These are phyloP conservation scores for Misopates orontium DNA, from an alignment of 257 asterid genomes.

Conservation along the genomic window DNA sequence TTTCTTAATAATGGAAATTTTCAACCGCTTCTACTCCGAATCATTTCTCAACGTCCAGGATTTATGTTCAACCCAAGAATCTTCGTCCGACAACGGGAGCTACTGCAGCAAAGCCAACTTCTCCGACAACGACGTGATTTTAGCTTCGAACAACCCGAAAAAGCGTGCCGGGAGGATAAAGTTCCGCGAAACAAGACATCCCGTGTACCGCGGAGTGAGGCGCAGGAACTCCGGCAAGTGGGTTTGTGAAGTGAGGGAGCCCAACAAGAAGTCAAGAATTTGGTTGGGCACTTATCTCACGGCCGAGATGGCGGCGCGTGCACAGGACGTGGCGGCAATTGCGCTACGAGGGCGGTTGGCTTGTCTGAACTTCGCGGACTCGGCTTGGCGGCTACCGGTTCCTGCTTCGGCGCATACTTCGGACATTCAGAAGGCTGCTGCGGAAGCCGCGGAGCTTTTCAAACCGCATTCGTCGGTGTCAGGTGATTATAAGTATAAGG, in stretches of 20 bases:
- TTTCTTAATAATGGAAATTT: conserved; percentile 23
- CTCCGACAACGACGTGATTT: conserved; percentile 30
- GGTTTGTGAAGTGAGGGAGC: conserved; percentile 75
- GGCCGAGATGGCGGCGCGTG: conserved; percentile 51
- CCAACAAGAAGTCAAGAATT: conserved; percentile 64
- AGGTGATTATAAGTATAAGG: too few relatives aligned
- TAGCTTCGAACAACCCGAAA: conserved; percentile 68
- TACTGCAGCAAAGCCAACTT: too few relatives aligned
- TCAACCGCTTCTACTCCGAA: conserved; percentile 25
- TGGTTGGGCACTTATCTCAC: conserved; percentile 80
- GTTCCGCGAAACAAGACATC: conserved; percentile 72
- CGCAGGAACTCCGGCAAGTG: conserved; percentile 59
- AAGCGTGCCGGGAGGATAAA: conserved; percentile 60
- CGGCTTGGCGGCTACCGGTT: conserved; percentile 51
- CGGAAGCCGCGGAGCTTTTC: conserved; percentile 59
- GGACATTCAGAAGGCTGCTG: conserved; percentile 61
- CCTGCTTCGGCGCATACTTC: conserved; percentile 51
- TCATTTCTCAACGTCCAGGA: neutral
- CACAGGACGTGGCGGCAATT: conserved; percentile 74
- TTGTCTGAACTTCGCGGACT: conserved; percentile 68
- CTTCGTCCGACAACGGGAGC: too few relatives aligned
- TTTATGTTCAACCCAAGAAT: conserved; percentile 18
- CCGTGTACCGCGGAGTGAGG: conserved; percentile 63
- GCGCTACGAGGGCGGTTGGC: conserved; percentile 62
- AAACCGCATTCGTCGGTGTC: conserved; percentile 25